phyloP scores from a whole-genome alignment of 768 basidiomycete genomes.

The Boletus coccyginus region DNA sequence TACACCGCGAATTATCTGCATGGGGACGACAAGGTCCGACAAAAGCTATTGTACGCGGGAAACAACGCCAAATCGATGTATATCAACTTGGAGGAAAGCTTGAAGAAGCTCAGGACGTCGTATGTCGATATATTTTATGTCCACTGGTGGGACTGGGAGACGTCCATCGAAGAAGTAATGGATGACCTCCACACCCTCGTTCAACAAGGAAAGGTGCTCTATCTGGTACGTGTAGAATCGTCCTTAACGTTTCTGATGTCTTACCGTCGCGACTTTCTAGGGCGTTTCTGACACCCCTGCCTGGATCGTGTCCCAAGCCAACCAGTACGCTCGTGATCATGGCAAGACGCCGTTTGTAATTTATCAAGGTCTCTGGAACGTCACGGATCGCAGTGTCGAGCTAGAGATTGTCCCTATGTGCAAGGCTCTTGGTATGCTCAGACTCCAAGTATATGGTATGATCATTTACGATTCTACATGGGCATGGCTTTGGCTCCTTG shows the following conservation, averaged over 20 bases:
- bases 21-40: constrained; percentile 10
- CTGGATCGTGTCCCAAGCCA: constrained; percentile 40
- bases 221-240: constrained; percentile 20
- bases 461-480: constrained; percentile 19
- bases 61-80: constrained; percentile 47
- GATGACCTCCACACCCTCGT: constrained; percentile 37
- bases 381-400: constrained; percentile 39
- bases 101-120: constrained; percentile 23
- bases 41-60: constrained; percentile 43
- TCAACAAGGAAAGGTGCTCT: constrained; percentile 37
- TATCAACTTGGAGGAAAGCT: constrained; percentile 34
- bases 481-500: constrained; percentile 35
- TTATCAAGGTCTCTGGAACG: constrained; percentile 40
- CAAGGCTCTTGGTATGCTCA: too few species aligned
- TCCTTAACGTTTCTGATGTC: too few species aligned
- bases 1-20: constrained; percentile 23
- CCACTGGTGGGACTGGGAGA: constrained; percentile 38
- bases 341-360: constrained; percentile 45
- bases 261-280: neutral
- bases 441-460: too few species aligned
- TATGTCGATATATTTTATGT: constrained; percentile 26
- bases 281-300: constrained; percentile 36
- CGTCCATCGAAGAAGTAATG: constrained; percentile 42
- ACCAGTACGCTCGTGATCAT: constrained; percentile 41
- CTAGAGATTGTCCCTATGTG: constrained; percentile 42